These are phyloP conservation scores for Quillaja saponaria DNA, from an alignment of 306 rosid genomes.

Conservation along the genomic window DNA sequence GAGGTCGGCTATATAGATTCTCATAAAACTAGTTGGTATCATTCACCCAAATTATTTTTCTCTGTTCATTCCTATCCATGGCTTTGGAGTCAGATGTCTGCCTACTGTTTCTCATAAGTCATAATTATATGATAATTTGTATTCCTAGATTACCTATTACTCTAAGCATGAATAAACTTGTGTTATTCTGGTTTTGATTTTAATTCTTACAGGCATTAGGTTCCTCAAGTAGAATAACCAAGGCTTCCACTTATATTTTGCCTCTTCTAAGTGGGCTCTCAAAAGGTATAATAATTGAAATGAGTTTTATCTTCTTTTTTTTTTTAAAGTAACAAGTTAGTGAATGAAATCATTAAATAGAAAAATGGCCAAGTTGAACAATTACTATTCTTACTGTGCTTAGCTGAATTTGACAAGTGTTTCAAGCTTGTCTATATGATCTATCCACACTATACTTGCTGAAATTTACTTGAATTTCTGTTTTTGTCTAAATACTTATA, in stretches of 20 bases:
- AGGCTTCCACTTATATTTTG: slow-evolving; percentile 45
- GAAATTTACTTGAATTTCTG: slow-evolving; percentile 10
- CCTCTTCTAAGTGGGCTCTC: slow-evolving; percentile 69
- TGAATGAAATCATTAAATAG: no score
- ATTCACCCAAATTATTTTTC: no score
- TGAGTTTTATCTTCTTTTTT: no score
- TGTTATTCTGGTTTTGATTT: slow-evolving; percentile 27
- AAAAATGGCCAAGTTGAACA: no score
- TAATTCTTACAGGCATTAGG: slow-evolving; percentile 65
- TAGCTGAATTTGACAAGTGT: neutral
- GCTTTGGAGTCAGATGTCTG: no score
- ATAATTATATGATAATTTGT: slow-evolving; percentile 17
- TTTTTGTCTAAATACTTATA: slow-evolving; percentile 20
- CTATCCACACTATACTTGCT: no score
- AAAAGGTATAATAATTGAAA: slow-evolving; percentile 48
- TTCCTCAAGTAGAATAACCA: slow-evolving; percentile 39
- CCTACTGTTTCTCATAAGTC: slow-evolving; percentile 13
- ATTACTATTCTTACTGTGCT: no score
- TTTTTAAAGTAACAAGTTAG: no score
- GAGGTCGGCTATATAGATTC: no score
- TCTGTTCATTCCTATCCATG: no score
- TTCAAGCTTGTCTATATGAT: neutral
- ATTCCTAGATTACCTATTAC: slow-evolving; percentile 8
- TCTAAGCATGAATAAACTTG: neutral
- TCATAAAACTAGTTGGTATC: no score